Base-by-base conservation (phyloP, 2,329 filamentous ascomycete genomes). In the Penicillium sp. region DNA sequence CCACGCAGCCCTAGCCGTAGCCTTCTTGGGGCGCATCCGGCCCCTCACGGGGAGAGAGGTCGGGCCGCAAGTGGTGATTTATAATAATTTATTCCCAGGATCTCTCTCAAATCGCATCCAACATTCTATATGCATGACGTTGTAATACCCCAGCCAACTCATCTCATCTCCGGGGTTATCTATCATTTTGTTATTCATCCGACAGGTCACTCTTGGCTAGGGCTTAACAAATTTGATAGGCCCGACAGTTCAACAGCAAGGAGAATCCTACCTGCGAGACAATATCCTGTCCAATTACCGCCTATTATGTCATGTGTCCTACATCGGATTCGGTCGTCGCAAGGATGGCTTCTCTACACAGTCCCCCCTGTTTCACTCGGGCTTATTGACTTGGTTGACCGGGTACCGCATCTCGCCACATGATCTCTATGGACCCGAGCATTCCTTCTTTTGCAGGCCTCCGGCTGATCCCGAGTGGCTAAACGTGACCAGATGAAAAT, bases 271-370 rank as follows among this genome's bases (percentile, higher is more conserved):
- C 47, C 25, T 40, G 40, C 25, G 8, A 23, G 20, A 23, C 20
- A 23, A 23, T 3, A 54, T 57, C 54, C 46, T 47, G 20, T 44
- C 25, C 37, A 37, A 6, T 3, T 33, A 28, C 50, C 49, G 46
- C 52, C 51, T 24, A 24, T 54, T 53, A 58, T 58, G 59, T 61
- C 57, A 61, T 60, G 59, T 60, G 59, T 60, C 52, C 57, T 46
- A 61, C 57, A 13, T 54, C 33, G 44, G 49, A 47, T 43, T 55
- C 46, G 45, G 40, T 32, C 13, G 27, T 53, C 40, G 42, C 47
- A 55, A 44, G 33, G 44, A 41, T 25, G 6, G 32, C 23, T 13
- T 18, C 40, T 23, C 35, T 37, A 4, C 9, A 6, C 27, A 31
- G 6, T 31, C 49, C 20, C 20, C 41, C 53, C 40, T 49, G 49